These are phyloP conservation scores for Syzygium jambos DNA, from an alignment of 345 rosid species.

Conservation along the genomic window DNA sequence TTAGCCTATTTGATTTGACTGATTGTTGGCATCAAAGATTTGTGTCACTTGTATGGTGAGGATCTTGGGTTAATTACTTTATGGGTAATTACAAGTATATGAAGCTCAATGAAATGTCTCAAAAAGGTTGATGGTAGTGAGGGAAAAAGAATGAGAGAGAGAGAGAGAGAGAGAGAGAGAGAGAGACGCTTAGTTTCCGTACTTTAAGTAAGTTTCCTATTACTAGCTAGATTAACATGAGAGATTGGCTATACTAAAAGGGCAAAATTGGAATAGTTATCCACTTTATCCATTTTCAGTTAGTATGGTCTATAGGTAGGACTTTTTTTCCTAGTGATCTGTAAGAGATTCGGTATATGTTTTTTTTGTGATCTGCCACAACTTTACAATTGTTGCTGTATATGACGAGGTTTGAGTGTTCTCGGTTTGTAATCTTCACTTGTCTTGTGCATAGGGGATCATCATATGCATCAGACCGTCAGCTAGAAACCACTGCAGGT, in stretches of 20 bases:
- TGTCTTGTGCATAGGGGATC: slow-evolving; percentile 15
- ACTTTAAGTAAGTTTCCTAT: background rate
- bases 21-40: background rate
- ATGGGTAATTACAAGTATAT: background rate
- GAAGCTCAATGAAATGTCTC: background rate
- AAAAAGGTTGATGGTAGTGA: background rate
- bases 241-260: background rate
- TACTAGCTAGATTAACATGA: background rate
- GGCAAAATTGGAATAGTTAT: background rate
- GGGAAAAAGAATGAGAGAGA: background rate
- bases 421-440: background rate
- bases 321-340: background rate
- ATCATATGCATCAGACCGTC: slow-evolving; percentile 5
- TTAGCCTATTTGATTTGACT: background rate
- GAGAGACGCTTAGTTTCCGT: background rate
- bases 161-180: background rate
- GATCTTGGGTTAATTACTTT: background rate
- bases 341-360: background rate
- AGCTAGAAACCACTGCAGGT: slow-evolving; percentile 7
- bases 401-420: background rate
- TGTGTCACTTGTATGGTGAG: background rate
- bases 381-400: background rate
- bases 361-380: background rate
- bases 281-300: background rate
- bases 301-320: background rate